Evolutionary conservation across 768 basidiomycete species (phyloP), one percentile per base, ranked within the genome.

Genomic region (Tylopilus vinaceipallidus): DNA sequence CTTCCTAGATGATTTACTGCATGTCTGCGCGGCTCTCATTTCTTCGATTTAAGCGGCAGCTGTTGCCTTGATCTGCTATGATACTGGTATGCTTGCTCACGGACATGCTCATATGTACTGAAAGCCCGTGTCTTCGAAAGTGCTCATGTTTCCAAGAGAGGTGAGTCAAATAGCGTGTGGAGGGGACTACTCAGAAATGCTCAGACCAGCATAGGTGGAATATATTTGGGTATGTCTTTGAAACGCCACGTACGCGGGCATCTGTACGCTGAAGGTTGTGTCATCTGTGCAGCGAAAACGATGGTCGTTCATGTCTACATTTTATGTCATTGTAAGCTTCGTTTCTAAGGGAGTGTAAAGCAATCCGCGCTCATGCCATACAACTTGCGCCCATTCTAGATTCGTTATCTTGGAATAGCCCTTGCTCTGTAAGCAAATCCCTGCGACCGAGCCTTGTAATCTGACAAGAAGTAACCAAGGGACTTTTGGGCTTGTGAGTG

Each of bases 131-230:
- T 36, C 13, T 26, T 29, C 19, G 24, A 42, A 16, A 61, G 56
- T 47, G 13, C 47, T 61, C 48, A 47, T 61, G 53, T 61, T 61
- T 34, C 45, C 53, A 19, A 51, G 56, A 47, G 60, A 58, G 59
- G 59, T 55, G 33, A 42, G 56, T 37, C 39, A 40, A n/a, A 24
- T n/a, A n/a, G n/a, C 13, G 16, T 42, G 12, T 12, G n/a, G n/a
- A n/a, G n/a, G n/a, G 9, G 19, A 13, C 34, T 4, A 39, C 22
- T 12, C 17, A 22, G n/a, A 2, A 20, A 39, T 50, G 12, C 40
- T 49, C 37, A 54, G 17, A 22, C 13, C 3, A n/a, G 14, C 14
- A 26, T 19, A 61, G 56, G 53, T 53, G 22, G 42, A 62, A 52
- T 36, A 55, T 32, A 37, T 61, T 13, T 61, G 59, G 60, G 60